Conservation (phyloP, 129 eudicot genomes). For the Escallonia rubra region DNA sequence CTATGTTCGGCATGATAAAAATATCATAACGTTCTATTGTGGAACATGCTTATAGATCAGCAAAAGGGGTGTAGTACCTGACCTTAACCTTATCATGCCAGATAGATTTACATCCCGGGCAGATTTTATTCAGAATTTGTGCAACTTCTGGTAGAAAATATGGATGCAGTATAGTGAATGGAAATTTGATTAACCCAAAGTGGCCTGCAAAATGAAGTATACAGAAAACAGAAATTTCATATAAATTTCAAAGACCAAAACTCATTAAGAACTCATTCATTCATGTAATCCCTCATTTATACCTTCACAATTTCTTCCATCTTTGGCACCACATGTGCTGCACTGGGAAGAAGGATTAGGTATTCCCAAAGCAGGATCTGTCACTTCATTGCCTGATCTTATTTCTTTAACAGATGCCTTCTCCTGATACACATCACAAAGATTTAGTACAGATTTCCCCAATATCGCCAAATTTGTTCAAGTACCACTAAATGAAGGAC, state of each 20-base stretch:
- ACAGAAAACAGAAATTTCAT: not conserved
- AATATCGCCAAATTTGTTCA: not conserved
- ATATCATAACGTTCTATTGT: too few relatives aligned
- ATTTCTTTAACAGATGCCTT: conserved; percentile 53
- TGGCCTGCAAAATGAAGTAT: conserved; percentile 56
- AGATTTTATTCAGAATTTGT: conserved; percentile 67
- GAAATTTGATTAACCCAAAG: conserved; percentile 67
- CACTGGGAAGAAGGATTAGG: conserved; percentile 70
- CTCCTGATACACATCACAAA: conserved; percentile 34
- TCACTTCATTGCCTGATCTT: conserved; percentile 49
- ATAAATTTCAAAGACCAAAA: not conserved
- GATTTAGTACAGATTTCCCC: not conserved
- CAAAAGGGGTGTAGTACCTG: conserved; percentile 39
- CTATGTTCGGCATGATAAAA: too few relatives aligned
- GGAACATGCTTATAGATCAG: conserved; percentile 3
- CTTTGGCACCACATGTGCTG: conserved; percentile 74
- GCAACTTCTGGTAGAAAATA: conserved; percentile 71
- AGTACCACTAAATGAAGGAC: too few relatives aligned
- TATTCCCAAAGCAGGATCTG: conserved; percentile 77
- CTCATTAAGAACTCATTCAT: not conserved
- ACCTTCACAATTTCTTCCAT: conserved; percentile 76
- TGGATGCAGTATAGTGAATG: conserved; percentile 71
- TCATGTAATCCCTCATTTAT: not conserved
- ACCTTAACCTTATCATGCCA: conserved; percentile 57
- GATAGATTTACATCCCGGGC: conserved; percentile 74